Evolutionary conservation across 1,284 basidiomycete species (phyloP), one percentile per base, ranked within the genome.

Genomic region (Lignosus rhinocerotis): DNA sequence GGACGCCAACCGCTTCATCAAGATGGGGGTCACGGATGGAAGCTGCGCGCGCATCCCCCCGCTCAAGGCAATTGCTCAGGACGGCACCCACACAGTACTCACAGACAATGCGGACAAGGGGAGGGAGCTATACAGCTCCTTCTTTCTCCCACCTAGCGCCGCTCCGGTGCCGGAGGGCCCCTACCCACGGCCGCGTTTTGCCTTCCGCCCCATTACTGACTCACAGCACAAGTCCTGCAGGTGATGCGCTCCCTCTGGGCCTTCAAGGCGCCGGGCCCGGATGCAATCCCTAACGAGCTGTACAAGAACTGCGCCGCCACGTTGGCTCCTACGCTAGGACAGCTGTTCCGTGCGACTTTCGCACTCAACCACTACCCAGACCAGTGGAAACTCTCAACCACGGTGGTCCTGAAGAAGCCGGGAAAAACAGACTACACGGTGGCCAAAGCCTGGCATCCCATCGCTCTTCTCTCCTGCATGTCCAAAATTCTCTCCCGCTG

Each of bases 401-500:
- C 34, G 2, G 34, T 36, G 11, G 34, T 36, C 2, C 4, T 25
- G 25, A 25, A 25, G 4, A 4, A 25, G 25, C 25, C 25, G 4
- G 75, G 57, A 61, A 36, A 36, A 6, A 11, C 34, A 3, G 34
- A 36, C 34, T 36, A 36, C 6, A 11, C 6, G 9, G 14, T 16
- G 2, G 34, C 34, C 1, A 36, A 36, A 6, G 34, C 34, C 2
- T 36, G 34, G 34, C 6, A 76, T 0, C 79, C 78, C 0, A 78
- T 81, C 0, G 73, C 73, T 0, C 73, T 81, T 1, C 66, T 75
- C 0, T 67, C 73, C 53, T 72, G 69, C 6, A 64, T 77, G 14
- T 69, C 69, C 3, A 79, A 79, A 51, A 59, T 75, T 2, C 61
- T 75, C 0, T 69, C 72, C 0, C 58, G 65, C 8, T 61, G 67